Percentiles rank a stretch among this genome's conserved stretches.
phyloP scores from a whole-genome alignment of 148 eudicot species.

The Fagopyrum homotropicum region DNA sequence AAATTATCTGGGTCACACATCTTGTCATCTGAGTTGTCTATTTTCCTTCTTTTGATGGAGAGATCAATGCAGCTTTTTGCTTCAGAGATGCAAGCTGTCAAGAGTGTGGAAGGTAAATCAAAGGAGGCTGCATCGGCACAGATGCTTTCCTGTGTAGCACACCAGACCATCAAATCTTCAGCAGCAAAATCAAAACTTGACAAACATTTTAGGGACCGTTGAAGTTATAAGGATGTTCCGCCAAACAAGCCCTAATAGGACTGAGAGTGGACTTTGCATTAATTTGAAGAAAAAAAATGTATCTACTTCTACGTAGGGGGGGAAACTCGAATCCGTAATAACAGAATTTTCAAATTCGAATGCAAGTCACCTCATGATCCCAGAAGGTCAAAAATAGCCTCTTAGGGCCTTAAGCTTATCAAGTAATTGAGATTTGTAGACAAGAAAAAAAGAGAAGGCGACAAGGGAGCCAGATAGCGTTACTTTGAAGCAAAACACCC shows the following conservation, averaged over 20 bases:
- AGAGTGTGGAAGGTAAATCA: slow-evolving; percentile 66
- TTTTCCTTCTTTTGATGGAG: slow-evolving; percentile 61
- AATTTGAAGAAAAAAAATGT: not conserved
- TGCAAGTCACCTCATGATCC: not conserved
- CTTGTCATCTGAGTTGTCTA: slow-evolving; percentile 56
- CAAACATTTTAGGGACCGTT: not conserved
- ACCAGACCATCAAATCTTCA: not conserved
- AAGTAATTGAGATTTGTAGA: not conserved
- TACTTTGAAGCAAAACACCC: not conserved
- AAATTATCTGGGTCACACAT: slow-evolving; percentile 76
- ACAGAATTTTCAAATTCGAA: not conserved
- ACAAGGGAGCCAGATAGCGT: not conserved
- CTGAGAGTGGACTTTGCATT: not conserved
- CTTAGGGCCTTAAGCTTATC: not conserved
- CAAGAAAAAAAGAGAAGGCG: not conserved
- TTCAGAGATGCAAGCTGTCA: slow-evolving; percentile 89
- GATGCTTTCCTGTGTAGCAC: slow-evolving; percentile 63
- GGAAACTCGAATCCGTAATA: not conserved
- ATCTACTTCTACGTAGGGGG: not conserved
- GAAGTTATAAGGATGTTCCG: too few relatives aligned
- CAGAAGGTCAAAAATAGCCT: not conserved
- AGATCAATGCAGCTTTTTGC: slow-evolving; percentile 81
- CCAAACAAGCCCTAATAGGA: not conserved
- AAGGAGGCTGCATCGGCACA: slow-evolving; percentile 98
- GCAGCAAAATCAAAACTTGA: not conserved